A percentile compares a stretch with the other conserved stretches of the same genome.
phyloP scores from a whole-genome alignment of 2,329 filamentous ascomycete genomes.

The Lasiodiplodia sp. region DNA sequence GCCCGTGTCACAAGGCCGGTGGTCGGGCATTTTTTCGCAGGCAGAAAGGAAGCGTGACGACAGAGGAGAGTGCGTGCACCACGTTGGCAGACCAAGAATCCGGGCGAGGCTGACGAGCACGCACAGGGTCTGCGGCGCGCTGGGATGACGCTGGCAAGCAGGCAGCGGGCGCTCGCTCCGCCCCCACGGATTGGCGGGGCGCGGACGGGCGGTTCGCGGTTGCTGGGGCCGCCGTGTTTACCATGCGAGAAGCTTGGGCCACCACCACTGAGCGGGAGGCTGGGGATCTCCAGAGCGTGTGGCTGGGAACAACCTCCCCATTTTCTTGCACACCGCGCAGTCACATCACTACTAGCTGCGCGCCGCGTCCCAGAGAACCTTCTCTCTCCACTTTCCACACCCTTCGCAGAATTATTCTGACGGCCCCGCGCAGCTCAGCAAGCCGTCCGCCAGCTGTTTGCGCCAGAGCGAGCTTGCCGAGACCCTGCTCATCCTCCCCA shows the following conservation, averaged over 20 bases:
- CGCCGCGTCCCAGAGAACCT: slow-evolving; percentile 5
- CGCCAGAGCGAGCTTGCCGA: slow-evolving; percentile 2
- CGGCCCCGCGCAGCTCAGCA: slow-evolving; percentile 1
- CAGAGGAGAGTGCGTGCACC: neutral
- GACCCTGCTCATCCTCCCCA: neutral
- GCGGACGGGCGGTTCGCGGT: neutral
- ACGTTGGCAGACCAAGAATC: neutral
- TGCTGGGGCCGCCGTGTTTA: slow-evolving; percentile 28
- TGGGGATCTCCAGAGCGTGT: slow-evolving; percentile 17
- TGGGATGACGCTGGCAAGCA: slow-evolving; percentile 14
- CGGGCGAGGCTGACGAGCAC: neutral
- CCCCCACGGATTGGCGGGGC: slow-evolving; percentile 23
- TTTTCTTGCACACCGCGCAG: slow-evolving; percentile 25
- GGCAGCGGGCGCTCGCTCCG: neutral
- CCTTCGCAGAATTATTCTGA: slow-evolving; percentile 14
- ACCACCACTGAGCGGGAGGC: neutral
- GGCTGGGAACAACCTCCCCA: slow-evolving; percentile 28
- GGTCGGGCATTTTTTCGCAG: neutral
- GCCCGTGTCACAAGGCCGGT: slow-evolving; percentile 7
- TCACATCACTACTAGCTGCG: slow-evolving; percentile 23
- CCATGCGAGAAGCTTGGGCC: slow-evolving; percentile 1
- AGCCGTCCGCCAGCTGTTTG: neutral
- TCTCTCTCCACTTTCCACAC: slow-evolving; percentile 28
- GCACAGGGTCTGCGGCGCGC: neutral
- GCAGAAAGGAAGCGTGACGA: slow-evolving; percentile 1